Percentiles rank a stretch among this genome's conserved stretches.
Conservation (phyloP, 23 red algal genomes). For the Gracilariopsis chorda region DNA sequence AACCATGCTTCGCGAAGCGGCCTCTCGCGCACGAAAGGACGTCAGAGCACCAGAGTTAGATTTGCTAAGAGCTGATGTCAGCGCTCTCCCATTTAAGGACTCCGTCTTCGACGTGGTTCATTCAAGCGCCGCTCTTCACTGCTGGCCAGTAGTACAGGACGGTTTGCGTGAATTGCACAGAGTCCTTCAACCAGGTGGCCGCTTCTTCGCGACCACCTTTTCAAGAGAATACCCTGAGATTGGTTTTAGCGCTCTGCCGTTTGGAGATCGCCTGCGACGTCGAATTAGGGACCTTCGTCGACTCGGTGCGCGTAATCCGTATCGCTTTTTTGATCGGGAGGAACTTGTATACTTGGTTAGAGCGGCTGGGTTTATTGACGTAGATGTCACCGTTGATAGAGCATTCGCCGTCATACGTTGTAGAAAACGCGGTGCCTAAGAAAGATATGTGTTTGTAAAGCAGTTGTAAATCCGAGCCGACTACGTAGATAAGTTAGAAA, state of each 20-base stretch:
- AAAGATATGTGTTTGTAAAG: too few species aligned
- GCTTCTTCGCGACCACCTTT: constrained; percentile 94
- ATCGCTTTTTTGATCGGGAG: constrained; percentile 72
- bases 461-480: too few species aligned
- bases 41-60: constrained; percentile 7
- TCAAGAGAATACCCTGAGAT: constrained; percentile 10
- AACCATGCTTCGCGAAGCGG: constrained; percentile 83
- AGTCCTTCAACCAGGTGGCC: constrained; percentile 76
- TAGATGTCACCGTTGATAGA: constrained; percentile 40
- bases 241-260: not conserved
- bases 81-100: constrained; percentile 61
- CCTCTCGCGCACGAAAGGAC: not conserved
- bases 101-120: constrained; percentile 65
- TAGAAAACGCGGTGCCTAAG: too few species aligned
- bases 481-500: too few species aligned
- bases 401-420: constrained; percentile 48
- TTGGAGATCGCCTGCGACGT: too few species aligned
- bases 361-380: constrained; percentile 77
- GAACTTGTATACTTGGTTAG: constrained; percentile 71
- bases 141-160: constrained; percentile 91
- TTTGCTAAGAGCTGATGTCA: constrained; percentile 83
- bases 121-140: constrained; percentile 92
- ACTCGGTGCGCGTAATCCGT: not conserved
- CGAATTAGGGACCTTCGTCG: not conserved
- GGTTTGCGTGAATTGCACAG: constrained; percentile 72